A percentile compares a stretch with the other conserved stretches of the same genome.
Evolutionary conservation across 495 filamentous ascomycete genomes (phyloP).

Genomic region (Poronia punctata): DNA sequence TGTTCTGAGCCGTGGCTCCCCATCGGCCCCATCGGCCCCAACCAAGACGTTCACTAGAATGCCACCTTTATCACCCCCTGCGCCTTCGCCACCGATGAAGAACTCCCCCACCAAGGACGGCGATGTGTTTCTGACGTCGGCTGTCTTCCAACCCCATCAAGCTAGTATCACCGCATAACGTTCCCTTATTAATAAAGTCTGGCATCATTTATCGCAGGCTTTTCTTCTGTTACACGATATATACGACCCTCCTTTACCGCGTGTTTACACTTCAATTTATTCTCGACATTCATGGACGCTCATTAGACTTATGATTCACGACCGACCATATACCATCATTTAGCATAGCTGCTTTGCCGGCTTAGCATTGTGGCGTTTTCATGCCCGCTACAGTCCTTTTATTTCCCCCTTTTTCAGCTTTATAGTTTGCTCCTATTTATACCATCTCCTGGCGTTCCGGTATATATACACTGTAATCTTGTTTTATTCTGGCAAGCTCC

Average conservation of each 20-base stretch:
- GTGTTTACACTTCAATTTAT: constrained; percentile 10
- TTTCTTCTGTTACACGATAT: no score
- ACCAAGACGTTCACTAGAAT: constrained; percentile 16
- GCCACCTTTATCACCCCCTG: constrained; percentile 18
- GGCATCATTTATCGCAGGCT: no score
- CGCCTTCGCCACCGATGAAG: constrained; percentile 23
- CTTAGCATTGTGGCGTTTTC: constrained; percentile 13
- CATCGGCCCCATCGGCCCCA: constrained; percentile 13
- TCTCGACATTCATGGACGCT: constrained; percentile 14
- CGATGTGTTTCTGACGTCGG: constrained; percentile 37
- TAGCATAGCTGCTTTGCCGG: neutral
- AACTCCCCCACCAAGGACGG: constrained; percentile 14
- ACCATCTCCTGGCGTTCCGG: constrained; percentile 16
- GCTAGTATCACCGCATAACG: constrained; percentile 1
- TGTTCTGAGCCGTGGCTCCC: constrained; percentile 21
- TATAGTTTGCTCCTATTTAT: neutral
- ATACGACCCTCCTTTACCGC: constrained; percentile 2
- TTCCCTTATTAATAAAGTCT: neutral
- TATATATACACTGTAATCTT: no score
- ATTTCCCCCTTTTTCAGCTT: neutral
- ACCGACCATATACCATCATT: constrained; percentile 23
- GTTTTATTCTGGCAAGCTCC: no score
- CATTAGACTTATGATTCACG: constrained; percentile 25
- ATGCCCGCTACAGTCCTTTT: constrained; percentile 3
- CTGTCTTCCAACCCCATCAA: constrained; percentile 34